phyloP scores from a whole-genome alignment of 306 rosid species.

The Lablab purpureus region DNA sequence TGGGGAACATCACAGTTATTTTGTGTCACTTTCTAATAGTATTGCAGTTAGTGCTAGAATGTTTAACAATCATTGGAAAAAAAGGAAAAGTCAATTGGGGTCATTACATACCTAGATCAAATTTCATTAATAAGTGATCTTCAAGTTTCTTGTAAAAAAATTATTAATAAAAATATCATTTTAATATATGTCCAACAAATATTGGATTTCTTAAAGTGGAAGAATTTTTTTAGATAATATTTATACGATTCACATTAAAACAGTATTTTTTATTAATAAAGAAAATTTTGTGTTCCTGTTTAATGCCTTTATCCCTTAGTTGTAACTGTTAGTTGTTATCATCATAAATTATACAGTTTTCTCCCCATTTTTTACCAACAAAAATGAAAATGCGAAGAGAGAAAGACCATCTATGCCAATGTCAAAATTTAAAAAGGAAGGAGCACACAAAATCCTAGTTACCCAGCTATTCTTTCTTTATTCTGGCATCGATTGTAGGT shows the following conservation, averaged over 20 bases:
- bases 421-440: neutral
- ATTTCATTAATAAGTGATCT: neutral
- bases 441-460: neutral
- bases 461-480: neutral
- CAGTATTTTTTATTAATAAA: no score
- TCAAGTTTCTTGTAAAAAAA: no score
- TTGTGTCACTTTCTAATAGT: constrained; percentile 29
- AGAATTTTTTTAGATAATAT: no score
- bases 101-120: neutral
- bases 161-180: no score
- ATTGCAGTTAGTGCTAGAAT: constrained; percentile 6
- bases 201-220: no score
- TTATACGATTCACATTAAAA: no score
- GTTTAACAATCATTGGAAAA: neutral
- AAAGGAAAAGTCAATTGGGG: neutral
- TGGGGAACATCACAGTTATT: neutral
- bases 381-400: neutral
- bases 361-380: neutral
- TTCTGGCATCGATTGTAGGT: constrained; percentile 1
- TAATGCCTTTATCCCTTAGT: neutral
- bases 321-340: neutral
- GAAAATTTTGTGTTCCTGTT: no score
- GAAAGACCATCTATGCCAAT: neutral
- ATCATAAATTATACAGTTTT: neutral
- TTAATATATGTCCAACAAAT: no score